Percentiles rank a stretch among this genome's conserved stretches.
phyloP scores from a whole-genome alignment of 306 rosid genomes.

The Acacia acuminata region DNA sequence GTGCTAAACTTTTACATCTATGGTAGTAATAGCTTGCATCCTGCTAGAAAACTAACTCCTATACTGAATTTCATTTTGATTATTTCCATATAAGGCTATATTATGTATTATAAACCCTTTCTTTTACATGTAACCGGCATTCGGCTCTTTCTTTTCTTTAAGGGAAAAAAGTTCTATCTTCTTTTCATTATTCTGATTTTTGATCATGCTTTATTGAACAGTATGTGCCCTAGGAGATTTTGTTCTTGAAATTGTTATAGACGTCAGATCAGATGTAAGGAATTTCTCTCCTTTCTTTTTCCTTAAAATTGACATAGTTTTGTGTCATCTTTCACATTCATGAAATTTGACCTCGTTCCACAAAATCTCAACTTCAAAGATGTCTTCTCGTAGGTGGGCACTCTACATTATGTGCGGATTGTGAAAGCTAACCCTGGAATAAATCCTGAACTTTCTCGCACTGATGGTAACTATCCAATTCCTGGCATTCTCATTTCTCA shows the following conservation, averaged over 20 bases:
- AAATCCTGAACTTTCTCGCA: constrained; percentile 92
- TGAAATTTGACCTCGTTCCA: background rate
- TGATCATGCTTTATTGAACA: constrained; percentile 37
- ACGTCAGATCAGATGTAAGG: constrained; percentile 88
- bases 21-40: constrained; percentile 16
- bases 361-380: background rate
- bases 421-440: constrained; percentile 84
- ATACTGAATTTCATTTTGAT: background rate
- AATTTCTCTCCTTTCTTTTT: background rate
- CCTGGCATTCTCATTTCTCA: background rate
- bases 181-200: background rate
- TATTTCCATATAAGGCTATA: background rate
- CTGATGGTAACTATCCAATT: constrained; percentile 65
- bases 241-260: constrained; percentile 83
- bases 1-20: constrained; percentile 1
- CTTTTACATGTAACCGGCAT: background rate
- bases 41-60: constrained; percentile 21
- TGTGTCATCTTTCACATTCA: too few relatives aligned
- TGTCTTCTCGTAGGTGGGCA: constrained; percentile 59
- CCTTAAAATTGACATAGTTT: background rate
- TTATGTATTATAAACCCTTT: background rate
- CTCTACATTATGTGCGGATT: constrained; percentile 72
- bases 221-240: constrained; percentile 94
- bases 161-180: background rate
- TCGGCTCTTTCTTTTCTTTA: background rate